Conservation (phyloP, 176 grass and related monocot species). For the Elaeis guineensis region DNA sequence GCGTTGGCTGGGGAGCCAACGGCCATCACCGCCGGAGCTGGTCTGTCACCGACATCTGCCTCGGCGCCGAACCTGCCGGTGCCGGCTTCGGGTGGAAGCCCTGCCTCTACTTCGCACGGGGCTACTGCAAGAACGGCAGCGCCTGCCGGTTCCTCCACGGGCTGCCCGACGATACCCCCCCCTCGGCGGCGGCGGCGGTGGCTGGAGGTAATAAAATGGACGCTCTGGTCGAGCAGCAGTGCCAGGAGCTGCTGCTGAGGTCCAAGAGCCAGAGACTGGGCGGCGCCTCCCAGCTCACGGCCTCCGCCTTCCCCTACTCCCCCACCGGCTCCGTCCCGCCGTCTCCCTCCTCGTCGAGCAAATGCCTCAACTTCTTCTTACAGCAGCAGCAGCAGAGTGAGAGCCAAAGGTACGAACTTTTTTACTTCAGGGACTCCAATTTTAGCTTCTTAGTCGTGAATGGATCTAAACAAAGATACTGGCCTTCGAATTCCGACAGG, state of each 20-base stretch:
- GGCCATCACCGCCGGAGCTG: constrained; percentile 51
- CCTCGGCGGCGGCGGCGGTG: background rate
- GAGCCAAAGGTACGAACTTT: constrained; percentile 58
- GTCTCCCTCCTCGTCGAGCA: constrained; percentile 59
- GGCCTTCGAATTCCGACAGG: constrained; percentile 16
- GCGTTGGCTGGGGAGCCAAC: constrained; percentile 10
- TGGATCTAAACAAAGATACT: background rate
- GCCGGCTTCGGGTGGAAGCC: constrained; percentile 59
- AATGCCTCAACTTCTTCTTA: constrained; percentile 72
- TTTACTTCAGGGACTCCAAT: background rate
- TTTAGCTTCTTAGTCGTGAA: no score
- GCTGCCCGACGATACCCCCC: constrained; percentile 36
- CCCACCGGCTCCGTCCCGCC: constrained; percentile 56
- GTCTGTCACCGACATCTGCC: constrained; percentile 58
- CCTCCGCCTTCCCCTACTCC: constrained; percentile 57
- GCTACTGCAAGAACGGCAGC: constrained; percentile 91
- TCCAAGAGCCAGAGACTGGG: constrained; percentile 61
- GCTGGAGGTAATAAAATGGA: constrained; percentile 30
- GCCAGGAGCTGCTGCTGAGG: constrained; percentile 59
- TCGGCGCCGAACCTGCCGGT: constrained; percentile 15
- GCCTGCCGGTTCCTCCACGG: constrained; percentile 70
- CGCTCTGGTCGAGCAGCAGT: constrained; percentile 40
- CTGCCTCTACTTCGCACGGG: constrained; percentile 80
- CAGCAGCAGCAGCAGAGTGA: constrained; percentile 88
- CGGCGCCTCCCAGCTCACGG: constrained; percentile 26